Evolutionary conservation across 306 rosid species (phyloP), one percentile per base, ranked within the genome.

Genomic region (Quercus alba): DNA sequence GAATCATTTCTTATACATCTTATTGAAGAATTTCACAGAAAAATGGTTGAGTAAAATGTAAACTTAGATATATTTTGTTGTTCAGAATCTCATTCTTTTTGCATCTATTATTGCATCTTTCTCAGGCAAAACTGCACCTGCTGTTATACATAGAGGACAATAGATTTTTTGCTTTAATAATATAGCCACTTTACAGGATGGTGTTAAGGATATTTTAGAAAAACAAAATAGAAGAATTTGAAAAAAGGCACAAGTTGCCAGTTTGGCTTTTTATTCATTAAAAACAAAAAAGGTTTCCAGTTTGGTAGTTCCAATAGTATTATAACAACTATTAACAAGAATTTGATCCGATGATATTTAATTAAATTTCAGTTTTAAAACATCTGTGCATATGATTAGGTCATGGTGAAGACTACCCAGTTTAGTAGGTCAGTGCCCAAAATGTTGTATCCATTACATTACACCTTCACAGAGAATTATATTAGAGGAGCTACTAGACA

Each of bases 381-480:
- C 23, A 1, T 35, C 25, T 83, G 35, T 72, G 25, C 70, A 33
- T 20, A 46, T 57, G 68, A 61, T 73, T 66, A 94, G 96, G 97
- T 30, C 91, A 86, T 19, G 83, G 82, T 58, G 93, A 90, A 57
- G 92, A 95, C 83, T 93, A 90, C 84, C 93, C 79, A 85, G 90
- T 90, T 88, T 92, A 93, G 94, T 84, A 74, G 97, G 98, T 74
- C 94, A 93, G 77, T 95, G 99, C 85, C 99, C 98, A 28, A 90
- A 93, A 83, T 89, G 88, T 75, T 95, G 99, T 81, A 91, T 91
- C 74, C 92, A 95, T 83, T 93, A 90, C 13, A 93, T 93, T 6
- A 95, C 99, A 56, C 97, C 98, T 68, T 90, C 92, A 5, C 97
- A 90, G 77, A 94, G 97, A 84, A 87, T 90, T 76, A 81, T 94